Evolutionary conservation across 495 filamentous ascomycete species (phyloP).

Genomic region (Penicillium canescens): DNA sequence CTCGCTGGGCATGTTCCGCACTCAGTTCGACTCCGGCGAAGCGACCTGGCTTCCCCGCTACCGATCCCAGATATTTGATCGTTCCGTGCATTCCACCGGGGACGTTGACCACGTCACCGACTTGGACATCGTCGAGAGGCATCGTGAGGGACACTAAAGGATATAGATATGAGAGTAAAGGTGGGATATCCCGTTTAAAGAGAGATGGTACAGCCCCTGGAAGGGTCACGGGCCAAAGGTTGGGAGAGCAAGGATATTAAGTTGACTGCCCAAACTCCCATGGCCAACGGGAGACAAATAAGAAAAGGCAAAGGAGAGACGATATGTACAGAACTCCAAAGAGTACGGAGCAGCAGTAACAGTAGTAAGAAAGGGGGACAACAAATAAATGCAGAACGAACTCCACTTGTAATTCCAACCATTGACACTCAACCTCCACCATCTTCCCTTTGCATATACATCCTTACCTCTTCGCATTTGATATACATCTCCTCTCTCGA

Average conservation of each 20-base stretch:
- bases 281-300: slow-evolving; percentile 1
- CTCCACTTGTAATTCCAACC: slow-evolving; percentile 2
- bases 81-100: slow-evolving; percentile 92
- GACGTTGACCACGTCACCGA: slow-evolving; percentile 91
- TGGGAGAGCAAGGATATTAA: slow-evolving; percentile 12
- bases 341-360: background rate
- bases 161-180: slow-evolving; percentile 1
- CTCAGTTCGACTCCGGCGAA: slow-evolving; percentile 96
- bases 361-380: slow-evolving; percentile 23
- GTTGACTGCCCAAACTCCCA: slow-evolving; percentile 13
- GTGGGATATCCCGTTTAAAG: slow-evolving; percentile 5
- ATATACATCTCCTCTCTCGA: background rate
- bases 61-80: slow-evolving; percentile 83
- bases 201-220: slow-evolving; percentile 1
- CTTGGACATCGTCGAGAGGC: slow-evolving; percentile 59
- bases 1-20: slow-evolving; percentile 72
- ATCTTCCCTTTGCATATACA: slow-evolving; percentile 18
- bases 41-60: slow-evolving; percentile 84
- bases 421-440: slow-evolving; percentile 6
- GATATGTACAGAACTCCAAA: slow-evolving; percentile 4
- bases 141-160: slow-evolving; percentile 16
- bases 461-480: slow-evolving; percentile 8
- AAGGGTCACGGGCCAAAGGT: slow-evolving; percentile 10
- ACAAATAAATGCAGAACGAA: slow-evolving; percentile 22
- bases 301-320: slow-evolving; percentile 1